Evolutionary conservation across 1,284 basidiomycete genomes (phyloP), one percentile per base, ranked within the genome.

Genomic region (Hortiboletus rubellus): DNA sequence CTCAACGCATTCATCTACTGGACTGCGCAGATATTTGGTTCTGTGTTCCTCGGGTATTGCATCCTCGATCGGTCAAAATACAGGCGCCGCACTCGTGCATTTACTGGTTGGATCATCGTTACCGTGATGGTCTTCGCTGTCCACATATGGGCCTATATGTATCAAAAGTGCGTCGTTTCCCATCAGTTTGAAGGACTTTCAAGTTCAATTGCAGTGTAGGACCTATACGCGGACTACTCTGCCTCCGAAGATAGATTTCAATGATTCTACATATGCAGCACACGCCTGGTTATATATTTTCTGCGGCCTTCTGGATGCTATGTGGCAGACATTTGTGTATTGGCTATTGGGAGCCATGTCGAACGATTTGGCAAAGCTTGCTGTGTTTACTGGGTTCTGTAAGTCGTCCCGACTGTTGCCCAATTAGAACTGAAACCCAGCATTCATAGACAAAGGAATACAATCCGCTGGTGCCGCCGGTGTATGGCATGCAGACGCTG

Each of bases 271-370:
- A 8, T 84, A 81, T 61, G 60, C 74, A 10, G 74, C 71, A 41
- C 70, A 72, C 12, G 63, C 77, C 1, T 75, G 76, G 69, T 70
- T 84, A 17, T 83, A 81, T 69, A 77, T 83, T 57, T 70, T 73
- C 51, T 70, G 60, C 9, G 69, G 69, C 22, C 50, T 83, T 40
- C 72, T 83, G 54, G 82, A 85, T 58, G 68, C 82, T 12, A 81
- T 84, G 77, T 84, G 82, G 81, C 83, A 85, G 64, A 84, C 83
- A 11, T 80, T 78, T 33, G 79, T 79, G 27, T 84, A 83, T 69
- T 82, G 81, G 82, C 69, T 82, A 17, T 55, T 70, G 61, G 72
- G 71, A 3, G 71, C 69, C 43, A 70, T 70, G 72, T 73, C 69
- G 24, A 70, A 70, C 46, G 66, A 73, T 51, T 58, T 73, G 22